A percentile compares a stretch with the other conserved stretches of the same genome.
These are phyloP conservation scores for Phylloporus scabripes DNA, from an alignment of 768 basidiomycete species.

Conservation along the genomic window DNA sequence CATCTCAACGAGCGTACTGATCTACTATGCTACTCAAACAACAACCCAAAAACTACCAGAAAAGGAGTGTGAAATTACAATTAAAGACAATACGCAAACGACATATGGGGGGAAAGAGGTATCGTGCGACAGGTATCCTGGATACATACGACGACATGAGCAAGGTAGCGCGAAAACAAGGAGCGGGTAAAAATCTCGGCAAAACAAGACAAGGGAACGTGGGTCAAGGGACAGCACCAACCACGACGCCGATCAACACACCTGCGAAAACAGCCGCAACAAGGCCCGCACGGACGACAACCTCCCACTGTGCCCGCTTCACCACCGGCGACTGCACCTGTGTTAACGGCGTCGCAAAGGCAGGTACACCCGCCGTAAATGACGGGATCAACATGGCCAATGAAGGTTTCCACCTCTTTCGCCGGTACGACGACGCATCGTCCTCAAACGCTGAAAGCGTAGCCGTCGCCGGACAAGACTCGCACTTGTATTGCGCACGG, in stretches of 20 bases:
- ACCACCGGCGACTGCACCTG: slow-evolving; percentile 64
- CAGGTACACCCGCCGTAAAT: slow-evolving; percentile 47
- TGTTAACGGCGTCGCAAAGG: slow-evolving; percentile 67
- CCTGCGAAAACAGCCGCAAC: slow-evolving; percentile 40
- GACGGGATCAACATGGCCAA: slow-evolving; percentile 23
- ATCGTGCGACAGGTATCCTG: not conserved
- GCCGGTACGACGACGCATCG: not conserved
- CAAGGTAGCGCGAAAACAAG: not conserved
- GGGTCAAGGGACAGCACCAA: slow-evolving; percentile 9
- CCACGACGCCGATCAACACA: slow-evolving; percentile 30
- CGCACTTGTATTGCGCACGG: slow-evolving; percentile 29
- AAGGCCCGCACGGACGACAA: slow-evolving; percentile 56
- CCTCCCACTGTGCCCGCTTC: slow-evolving; percentile 80
- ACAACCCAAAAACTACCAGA: no score
- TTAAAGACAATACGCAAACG: not conserved
- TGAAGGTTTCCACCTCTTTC: not conserved
- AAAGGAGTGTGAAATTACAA: not conserved
- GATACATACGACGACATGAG: not conserved
- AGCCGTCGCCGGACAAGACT: slow-evolving; percentile 9
- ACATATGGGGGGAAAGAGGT: not conserved
- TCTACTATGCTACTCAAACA: not conserved
- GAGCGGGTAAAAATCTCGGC: not conserved
- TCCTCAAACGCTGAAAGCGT: not conserved
- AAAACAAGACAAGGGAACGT: not conserved
- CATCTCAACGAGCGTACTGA: not conserved